These are phyloP conservation scores for Colletotrichum magnum DNA, from an alignment of 2,329 filamentous ascomycete genomes.

Conservation along the genomic window DNA sequence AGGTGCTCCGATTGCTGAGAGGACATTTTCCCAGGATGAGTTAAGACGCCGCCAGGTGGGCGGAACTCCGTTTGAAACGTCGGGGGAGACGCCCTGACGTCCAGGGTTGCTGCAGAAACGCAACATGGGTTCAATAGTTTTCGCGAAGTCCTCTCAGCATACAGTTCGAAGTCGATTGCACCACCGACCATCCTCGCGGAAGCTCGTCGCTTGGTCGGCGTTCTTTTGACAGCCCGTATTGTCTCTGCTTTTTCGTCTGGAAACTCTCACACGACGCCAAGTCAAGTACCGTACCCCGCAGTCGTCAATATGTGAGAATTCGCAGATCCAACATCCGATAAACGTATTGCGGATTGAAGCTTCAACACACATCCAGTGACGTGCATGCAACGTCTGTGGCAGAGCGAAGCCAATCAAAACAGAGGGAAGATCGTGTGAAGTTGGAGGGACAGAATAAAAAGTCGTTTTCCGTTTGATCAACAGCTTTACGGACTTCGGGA, in stretches of 20 bases:
- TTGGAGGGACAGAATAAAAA: background rate
- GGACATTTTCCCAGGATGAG: slow-evolving; percentile 1
- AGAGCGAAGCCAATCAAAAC: background rate
- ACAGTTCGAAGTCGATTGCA: background rate
- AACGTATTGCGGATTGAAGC: slow-evolving; percentile 9
- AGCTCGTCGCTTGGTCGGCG: too few species aligned
- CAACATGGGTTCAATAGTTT: background rate
- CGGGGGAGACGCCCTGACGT: background rate
- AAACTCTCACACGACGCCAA: too few species aligned
- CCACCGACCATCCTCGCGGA: background rate
- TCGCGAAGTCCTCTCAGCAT: background rate
- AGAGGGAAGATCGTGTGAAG: background rate
- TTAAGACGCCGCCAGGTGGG: slow-evolving; percentile 4
- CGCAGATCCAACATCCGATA: background rate
- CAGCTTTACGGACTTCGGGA: background rate
- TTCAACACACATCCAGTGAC: slow-evolving; percentile 11
- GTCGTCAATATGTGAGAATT: background rate
- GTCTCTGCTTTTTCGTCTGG: background rate
- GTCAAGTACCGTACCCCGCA: background rate
- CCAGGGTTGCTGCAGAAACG: slow-evolving; percentile 1
- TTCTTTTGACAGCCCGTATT: too few species aligned
- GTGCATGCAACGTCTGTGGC: slow-evolving; percentile 17
- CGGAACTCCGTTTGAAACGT: slow-evolving; percentile 30
- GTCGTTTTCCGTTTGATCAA: background rate
- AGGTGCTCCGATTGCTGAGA: background rate